phyloP scores from a whole-genome alignment of 768 basidiomycete genomes.

The Serendipita vermifera region DNA sequence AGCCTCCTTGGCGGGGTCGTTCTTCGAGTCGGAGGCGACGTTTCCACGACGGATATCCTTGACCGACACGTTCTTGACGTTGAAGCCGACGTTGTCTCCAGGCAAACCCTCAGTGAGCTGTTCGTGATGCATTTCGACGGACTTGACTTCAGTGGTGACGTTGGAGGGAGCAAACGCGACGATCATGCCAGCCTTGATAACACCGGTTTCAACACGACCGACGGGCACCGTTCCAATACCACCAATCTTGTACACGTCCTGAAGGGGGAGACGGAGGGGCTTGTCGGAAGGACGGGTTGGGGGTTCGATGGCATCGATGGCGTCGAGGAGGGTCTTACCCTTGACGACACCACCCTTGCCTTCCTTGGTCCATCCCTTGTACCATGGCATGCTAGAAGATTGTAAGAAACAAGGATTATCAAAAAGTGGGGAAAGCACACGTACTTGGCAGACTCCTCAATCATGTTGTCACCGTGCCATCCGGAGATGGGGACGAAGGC shows the following conservation, averaged over 20 bases:
- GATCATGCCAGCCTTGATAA: slow-evolving; percentile 99
- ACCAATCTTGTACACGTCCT: slow-evolving; percentile 99
- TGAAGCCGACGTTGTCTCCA: slow-evolving; percentile 99
- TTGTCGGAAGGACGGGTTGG: slow-evolving; percentile 95
- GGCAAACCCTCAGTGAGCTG: slow-evolving; percentile 88
- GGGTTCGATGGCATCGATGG: slow-evolving; percentile 98
- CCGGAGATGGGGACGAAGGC: slow-evolving; percentile 99
- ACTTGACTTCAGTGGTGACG: slow-evolving; percentile 99
- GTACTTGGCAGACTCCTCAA: slow-evolving; percentile 93
- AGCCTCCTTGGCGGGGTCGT: slow-evolving; percentile 98
- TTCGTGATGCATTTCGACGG: slow-evolving; percentile 99
- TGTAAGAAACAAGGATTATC: slow-evolving; percentile 9
- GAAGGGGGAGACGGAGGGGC: slow-evolving; percentile 98
- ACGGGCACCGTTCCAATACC: slow-evolving; percentile 99
- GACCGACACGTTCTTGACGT: slow-evolving; percentile 99
- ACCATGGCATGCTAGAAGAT: slow-evolving; percentile 83
- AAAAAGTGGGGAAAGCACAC: slow-evolving; percentile 19
- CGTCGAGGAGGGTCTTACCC: slow-evolving; percentile 99
- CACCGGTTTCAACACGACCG: slow-evolving; percentile 99
- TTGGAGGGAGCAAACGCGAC: slow-evolving; percentile 93
- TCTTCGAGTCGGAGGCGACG: slow-evolving; percentile 99
- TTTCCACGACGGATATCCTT: slow-evolving; percentile 99
- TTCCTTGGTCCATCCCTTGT: slow-evolving; percentile 99
- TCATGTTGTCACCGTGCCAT: slow-evolving; percentile 99
- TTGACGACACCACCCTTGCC: slow-evolving; percentile 66